A percentile compares a stretch with the other conserved stretches of the same genome.
phyloP scores from a whole-genome alignment of 2,329 filamentous ascomycete species.

The Diaporthe destruens region DNA sequence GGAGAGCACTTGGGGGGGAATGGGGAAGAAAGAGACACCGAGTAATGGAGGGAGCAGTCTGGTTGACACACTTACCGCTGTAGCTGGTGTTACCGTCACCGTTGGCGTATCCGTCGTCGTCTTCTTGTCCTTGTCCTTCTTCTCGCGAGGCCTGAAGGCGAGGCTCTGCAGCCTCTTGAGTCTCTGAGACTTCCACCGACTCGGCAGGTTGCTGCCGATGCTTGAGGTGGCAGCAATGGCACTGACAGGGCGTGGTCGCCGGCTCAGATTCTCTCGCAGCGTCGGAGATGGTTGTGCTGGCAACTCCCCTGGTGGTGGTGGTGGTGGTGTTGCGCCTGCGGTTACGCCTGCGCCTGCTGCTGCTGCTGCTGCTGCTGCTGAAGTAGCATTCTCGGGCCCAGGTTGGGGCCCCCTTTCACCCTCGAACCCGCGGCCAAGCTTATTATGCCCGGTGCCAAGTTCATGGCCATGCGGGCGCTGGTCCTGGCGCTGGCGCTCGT shows the following conservation, averaged over 20 bases:
- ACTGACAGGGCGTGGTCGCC: slow-evolving; percentile 45
- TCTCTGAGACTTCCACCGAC: slow-evolving; percentile 34
- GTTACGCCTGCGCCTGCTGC: neutral
- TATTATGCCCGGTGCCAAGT: neutral
- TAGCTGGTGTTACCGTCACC: slow-evolving; percentile 32
- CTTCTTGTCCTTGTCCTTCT: slow-evolving; percentile 30
- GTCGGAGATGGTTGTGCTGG: slow-evolving; percentile 1
- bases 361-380: neutral
- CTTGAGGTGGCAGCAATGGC: slow-evolving; percentile 2
- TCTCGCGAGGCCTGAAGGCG: slow-evolving; percentile 9
- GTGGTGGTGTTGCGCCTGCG: neutral
- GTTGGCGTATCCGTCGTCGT: slow-evolving; percentile 26
- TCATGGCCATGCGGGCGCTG: neutral
- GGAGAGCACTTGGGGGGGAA: neutral
- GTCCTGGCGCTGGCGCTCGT: neutral
- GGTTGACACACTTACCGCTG: slow-evolving; percentile 35
- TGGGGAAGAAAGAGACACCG: neutral
- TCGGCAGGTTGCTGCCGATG: slow-evolving; percentile 9
- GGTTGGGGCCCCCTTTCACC: slow-evolving; percentile 1
- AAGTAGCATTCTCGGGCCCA: neutral
- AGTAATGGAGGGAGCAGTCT: neutral
- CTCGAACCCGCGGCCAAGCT: slow-evolving; percentile 23
- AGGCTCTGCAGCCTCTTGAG: slow-evolving; percentile 33
- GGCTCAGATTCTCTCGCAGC: slow-evolving; percentile 42
- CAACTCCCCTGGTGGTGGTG: neutral